Conservation (phyloP, 495 filamentous ascomycete genomes). For the Penicillium egyptiacum region DNA sequence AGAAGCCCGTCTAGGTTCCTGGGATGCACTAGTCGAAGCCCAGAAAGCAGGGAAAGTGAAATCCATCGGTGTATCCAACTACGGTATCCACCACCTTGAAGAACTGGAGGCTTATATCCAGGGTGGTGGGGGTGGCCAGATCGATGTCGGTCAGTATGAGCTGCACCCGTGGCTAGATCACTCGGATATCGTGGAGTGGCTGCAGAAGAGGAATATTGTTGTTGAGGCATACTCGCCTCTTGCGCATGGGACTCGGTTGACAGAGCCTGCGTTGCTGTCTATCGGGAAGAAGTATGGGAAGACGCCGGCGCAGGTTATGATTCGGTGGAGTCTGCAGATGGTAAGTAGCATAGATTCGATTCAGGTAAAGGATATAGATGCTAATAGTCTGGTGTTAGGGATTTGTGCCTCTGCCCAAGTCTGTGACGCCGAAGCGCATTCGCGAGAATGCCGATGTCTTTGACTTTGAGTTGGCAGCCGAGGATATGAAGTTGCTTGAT, state of each 20-base stretch:
- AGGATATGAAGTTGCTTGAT: conserved; percentile 57
- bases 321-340: conserved; percentile 84
- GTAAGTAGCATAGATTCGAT: conserved; percentile 19
- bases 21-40: conserved; percentile 54
- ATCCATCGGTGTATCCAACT: conserved; percentile 57
- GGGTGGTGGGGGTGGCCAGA: conserved; percentile 67
- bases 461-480: conserved; percentile 71
- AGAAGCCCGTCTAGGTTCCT: conserved; percentile 45
- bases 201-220: conserved; percentile 62
- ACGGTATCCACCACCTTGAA: conserved; percentile 55
- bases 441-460: conserved; percentile 74
- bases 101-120: conserved; percentile 72
- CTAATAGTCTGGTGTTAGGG: conserved; percentile 38
- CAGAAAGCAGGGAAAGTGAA: conserved; percentile 48
- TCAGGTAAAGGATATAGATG: neutral
- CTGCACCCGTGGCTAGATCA: conserved; percentile 82
- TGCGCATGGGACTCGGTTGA: conserved; percentile 61
- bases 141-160: conserved; percentile 85
- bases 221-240: conserved; percentile 81
- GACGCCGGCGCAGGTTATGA: conserved; percentile 72
- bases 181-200: conserved; percentile 75
- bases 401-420: conserved; percentile 64
- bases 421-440: conserved; percentile 56
- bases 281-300: conserved; percentile 71
- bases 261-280: conserved; percentile 56